Percentiles rank a stretch among this genome's conserved stretches.
Conservation (phyloP, 2,329 filamentous ascomycete species). For the Aspergillus pseudotamarii region DNA sequence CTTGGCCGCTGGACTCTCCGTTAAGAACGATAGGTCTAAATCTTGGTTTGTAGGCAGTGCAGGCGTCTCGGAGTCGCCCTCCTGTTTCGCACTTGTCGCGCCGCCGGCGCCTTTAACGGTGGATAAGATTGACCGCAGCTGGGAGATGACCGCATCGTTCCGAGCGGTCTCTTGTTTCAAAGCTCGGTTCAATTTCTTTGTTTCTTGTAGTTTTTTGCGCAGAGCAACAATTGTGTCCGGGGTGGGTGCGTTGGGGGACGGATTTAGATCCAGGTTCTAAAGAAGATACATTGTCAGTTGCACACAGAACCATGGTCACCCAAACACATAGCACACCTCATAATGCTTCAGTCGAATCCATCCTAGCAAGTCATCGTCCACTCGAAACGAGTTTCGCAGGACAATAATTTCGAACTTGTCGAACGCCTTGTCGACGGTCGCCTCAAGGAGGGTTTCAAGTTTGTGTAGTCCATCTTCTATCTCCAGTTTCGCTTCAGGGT, state of each 20-base stretch:
- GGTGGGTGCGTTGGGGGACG: constrained; percentile 52
- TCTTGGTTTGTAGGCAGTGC: constrained; percentile 25
- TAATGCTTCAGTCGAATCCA: constrained; percentile 88
- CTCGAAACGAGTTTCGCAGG: constrained; percentile 78
- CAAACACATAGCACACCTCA: constrained; percentile 54
- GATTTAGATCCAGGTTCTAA: constrained; percentile 42
- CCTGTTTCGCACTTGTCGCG: constrained; percentile 19
- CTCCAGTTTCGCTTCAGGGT: constrained; percentile 64
- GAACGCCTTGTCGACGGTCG: constrained; percentile 81
- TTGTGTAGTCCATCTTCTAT: constrained; percentile 88
- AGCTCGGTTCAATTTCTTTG: constrained; percentile 71
- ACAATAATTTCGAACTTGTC: constrained; percentile 89
- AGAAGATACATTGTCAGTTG: not conserved
- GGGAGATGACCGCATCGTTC: constrained; percentile 71
- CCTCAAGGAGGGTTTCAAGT: constrained; percentile 78
- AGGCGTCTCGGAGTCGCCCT: constrained; percentile 18
- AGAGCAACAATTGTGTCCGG: constrained; percentile 71
- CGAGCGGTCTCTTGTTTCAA: constrained; percentile 70
- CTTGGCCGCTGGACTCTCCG: constrained; percentile 51
- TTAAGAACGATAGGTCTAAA: constrained; percentile 59
- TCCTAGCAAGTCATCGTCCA: constrained; percentile 69
- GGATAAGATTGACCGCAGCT: constrained; percentile 63
- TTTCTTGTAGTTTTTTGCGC: constrained; percentile 74
- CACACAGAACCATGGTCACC: not conserved
- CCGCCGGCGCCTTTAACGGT: constrained; percentile 20